These are phyloP conservation scores for Bjerkandera adusta DNA, from an alignment of 1,284 basidiomycete genomes.

Conservation along the genomic window DNA sequence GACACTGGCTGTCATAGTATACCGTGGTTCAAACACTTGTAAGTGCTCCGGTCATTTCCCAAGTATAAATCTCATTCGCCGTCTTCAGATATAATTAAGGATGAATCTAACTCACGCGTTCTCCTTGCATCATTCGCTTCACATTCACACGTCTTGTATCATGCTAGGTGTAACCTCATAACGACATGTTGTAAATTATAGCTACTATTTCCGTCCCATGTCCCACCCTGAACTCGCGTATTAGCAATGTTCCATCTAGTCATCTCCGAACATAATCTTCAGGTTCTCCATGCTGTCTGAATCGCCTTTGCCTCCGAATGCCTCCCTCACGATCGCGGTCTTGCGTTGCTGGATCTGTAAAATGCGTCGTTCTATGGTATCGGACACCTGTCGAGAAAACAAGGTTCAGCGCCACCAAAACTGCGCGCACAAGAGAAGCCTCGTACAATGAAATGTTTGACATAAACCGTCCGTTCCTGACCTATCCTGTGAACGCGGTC, in stretches of 20 bases:
- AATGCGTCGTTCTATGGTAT: slow-evolving; percentile 81
- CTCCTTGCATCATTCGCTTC: too few species aligned
- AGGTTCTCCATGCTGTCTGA: slow-evolving; percentile 76
- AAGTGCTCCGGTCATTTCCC: too few species aligned
- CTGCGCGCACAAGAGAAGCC: not conserved
- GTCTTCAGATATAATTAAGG: too few species aligned
- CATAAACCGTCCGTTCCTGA: slow-evolving; percentile 83
- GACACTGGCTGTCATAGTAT: not conserved
- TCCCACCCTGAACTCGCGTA: too few species aligned
- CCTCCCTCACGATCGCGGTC: slow-evolving; percentile 80
- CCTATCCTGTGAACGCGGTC: slow-evolving; percentile 83
- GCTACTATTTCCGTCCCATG: too few species aligned
- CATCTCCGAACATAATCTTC: slow-evolving; percentile 68
- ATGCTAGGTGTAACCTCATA: too few species aligned
- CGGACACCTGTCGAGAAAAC: slow-evolving; percentile 51
- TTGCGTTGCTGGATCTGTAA: slow-evolving; percentile 89
- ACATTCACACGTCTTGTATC: too few species aligned
- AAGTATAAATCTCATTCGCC: too few species aligned
- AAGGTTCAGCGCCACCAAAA: not conserved
- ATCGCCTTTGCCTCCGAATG: slow-evolving; percentile 61
- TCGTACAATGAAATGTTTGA: slow-evolving; percentile 87
- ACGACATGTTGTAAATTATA: too few species aligned
- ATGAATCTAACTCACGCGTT: too few species aligned
- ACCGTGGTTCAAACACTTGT: too few species aligned
- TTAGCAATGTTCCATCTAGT: not conserved